Base-by-base conservation (phyloP, 495 filamentous ascomycete genomes). In the Pseudoneurospora amorphoporcata region DNA sequence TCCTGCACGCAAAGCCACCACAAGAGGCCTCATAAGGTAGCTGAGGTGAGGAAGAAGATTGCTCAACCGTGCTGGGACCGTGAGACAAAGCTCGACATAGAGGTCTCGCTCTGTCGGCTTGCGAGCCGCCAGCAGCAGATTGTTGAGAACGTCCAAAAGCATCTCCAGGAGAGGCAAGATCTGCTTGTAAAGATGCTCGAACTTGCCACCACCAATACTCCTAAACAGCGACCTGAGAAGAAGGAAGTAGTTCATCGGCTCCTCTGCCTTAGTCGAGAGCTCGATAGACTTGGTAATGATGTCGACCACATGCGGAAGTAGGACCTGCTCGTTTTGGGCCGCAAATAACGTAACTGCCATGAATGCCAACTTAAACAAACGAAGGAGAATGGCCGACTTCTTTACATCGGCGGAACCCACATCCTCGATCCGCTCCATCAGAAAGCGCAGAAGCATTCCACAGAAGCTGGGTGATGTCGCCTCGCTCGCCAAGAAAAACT, bases 311-410 rank as follows among this genome's bases (percentile, higher is more conserved):
- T 98, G 96, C 0, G 96, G 96, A 53, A 98, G 87, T 17, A 99
- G 84, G 3, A 99, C 94, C 77, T 93, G 92, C 79, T 99, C 96
- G 77, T 99, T 99, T 79, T 97, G 94, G 10, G 87, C 85, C 0
- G 93, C 94, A 79, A 99, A 99, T 10, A 99, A 83, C 0, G 96
- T 98, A 38, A 99, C 96, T 1, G 96, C 96, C 96, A 99, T 99
- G 83, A 99, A 99, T 5, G 94, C 97, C 61, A 99, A 85, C 83
- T 99, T 99, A 86, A 99, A 99, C 69, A 99, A 90, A 61, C 96
- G 89, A 17, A 99, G 85, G 10, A 99, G 84, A 70, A 98, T 95
- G 68, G 94, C 94, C 0, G 95, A 94, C 81, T 93, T 94, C 72
- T 91, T 92, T 68, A 92, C 91, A 79, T 98, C 93, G 14, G 90